phyloP scores from a whole-genome alignment of 805 yeast genomes.

The Zygosaccharomyces siamensis region DNA sequence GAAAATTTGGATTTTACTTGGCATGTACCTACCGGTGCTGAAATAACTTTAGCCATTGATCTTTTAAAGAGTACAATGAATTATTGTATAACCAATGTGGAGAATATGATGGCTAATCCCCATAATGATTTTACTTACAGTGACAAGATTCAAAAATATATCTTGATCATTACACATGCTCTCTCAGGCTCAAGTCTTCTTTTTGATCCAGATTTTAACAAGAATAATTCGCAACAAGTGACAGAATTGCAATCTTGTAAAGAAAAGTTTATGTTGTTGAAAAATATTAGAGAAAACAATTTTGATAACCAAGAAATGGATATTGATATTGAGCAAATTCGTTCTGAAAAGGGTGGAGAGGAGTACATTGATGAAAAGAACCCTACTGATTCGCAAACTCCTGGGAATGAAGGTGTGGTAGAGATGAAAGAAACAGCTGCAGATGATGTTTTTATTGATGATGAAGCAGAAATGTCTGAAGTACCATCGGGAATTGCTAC shows the following conservation, averaged over 20 bases:
- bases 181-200: slow-evolving; percentile 67
- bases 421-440: slow-evolving; percentile 20
- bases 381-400: slow-evolving; percentile 18
- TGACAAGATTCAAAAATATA: slow-evolving; percentile 52
- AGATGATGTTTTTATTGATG: slow-evolving; percentile 35
- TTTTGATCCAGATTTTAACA: slow-evolving; percentile 66
- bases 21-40: slow-evolving; percentile 62
- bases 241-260: slow-evolving; percentile 15
- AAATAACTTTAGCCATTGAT: slow-evolving; percentile 56
- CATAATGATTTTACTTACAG: slow-evolving; percentile 23
- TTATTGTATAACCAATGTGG: slow-evolving; percentile 42
- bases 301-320: slow-evolving; percentile 36
- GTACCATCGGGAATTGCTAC: slow-evolving; percentile 36
- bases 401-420: slow-evolving; percentile 27
- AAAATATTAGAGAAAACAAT: slow-evolving; percentile 35
- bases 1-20: slow-evolving; percentile 59
- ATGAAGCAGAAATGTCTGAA: slow-evolving; percentile 42
- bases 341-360: slow-evolving; percentile 30
- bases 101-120: slow-evolving; percentile 26
- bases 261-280: slow-evolving; percentile 32
- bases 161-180: slow-evolving; percentile 54
- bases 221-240: slow-evolving; percentile 15
- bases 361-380: slow-evolving; percentile 24
- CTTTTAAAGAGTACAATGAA: slow-evolving; percentile 49
- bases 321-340: slow-evolving; percentile 37